Conservation (phyloP, 345 rosid genomes). For the Moricandia arvensis region DNA sequence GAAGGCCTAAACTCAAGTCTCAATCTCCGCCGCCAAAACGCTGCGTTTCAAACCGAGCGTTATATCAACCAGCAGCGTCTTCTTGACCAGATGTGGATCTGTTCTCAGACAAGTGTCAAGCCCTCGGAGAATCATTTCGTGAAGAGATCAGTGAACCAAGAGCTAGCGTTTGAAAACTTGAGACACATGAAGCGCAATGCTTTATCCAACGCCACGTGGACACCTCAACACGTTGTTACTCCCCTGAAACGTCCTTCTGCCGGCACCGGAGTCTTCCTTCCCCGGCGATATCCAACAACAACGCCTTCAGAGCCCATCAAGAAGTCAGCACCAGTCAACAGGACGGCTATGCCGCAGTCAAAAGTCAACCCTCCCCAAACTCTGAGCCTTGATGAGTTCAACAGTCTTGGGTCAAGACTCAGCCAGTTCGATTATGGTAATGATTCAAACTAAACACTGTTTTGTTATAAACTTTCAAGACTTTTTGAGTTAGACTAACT, state of each 20-base stretch:
- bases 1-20: slow-evolving; percentile 7
- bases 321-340: not conserved
- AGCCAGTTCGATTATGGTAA: slow-evolving; percentile 30
- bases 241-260: slow-evolving; percentile 22
- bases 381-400: slow-evolving; percentile 20
- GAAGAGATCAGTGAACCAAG: not conserved
- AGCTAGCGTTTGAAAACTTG: not conserved
- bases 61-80: slow-evolving; percentile 20
- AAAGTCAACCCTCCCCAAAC: not conserved
- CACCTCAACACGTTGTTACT: not conserved
- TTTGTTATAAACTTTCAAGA: not conserved
- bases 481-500: too few species aligned
- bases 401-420: not conserved
- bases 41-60: slow-evolving; percentile 14
- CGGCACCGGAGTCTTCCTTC: slow-evolving; percentile 40
- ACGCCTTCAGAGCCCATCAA: not conserved
- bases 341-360: not conserved
- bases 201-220: not conserved
- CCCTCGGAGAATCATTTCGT: not conserved
- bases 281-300: slow-evolving; percentile 26
- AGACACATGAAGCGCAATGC: not conserved
- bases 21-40: slow-evolving; percentile 19
- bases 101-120: slow-evolving; percentile 4
- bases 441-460: not conserved
- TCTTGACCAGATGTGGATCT: slow-evolving; percentile 24